Base-by-base conservation (phyloP, 1,284 basidiomycete species). In the Ganoderma multipileum region DNA sequence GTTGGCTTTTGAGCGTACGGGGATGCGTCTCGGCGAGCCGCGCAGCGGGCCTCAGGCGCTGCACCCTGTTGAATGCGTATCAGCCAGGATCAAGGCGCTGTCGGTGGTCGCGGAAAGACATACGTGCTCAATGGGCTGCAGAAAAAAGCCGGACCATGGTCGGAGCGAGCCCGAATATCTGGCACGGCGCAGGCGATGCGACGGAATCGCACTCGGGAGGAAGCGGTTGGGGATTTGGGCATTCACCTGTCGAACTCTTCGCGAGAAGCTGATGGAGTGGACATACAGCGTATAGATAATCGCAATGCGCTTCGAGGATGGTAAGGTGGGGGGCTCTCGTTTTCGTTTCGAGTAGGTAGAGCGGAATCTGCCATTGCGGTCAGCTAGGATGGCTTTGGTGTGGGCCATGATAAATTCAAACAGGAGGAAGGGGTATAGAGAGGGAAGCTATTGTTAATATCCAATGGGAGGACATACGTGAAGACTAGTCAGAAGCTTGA, bases 181-280 rank as follows among this genome's bases (percentile, higher is more conserved):
- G 52, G 52, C 52, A 55, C 33, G 28, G 52, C 52, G 52, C 33
- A 28, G 52, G 16, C 28, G 52, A 55, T 55, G 52, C 52, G 52
- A 55, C 52, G 52, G 52, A 55, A 55, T 55, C 52, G 52, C 52
- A 55, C 52, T 55, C 52, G 52, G 52, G 28, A 55, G 3, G 52
- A 55, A 55, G 52, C 52, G 28, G 52, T 55, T 18, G 52, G 14
- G 14, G 18, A 28, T 18, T 30, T 30, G 28, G 52, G 52, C 52
- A 55, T 30, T 20, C 52, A 55, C 16, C 52, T 33, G 52, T 55
- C 52, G 52, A 33, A 55, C 11, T 18, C 28, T 26, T 55, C 11
- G 28, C 30, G 52, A 55, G 52, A 55, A 55, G 52, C 52, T 33
- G 52, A 55, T 33, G 28, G 28, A 14, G 5, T 18, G 28, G 28